Conservation (phyloP, 1,139 yeast genomes). For the Sugiyamaella japonica region DNA sequence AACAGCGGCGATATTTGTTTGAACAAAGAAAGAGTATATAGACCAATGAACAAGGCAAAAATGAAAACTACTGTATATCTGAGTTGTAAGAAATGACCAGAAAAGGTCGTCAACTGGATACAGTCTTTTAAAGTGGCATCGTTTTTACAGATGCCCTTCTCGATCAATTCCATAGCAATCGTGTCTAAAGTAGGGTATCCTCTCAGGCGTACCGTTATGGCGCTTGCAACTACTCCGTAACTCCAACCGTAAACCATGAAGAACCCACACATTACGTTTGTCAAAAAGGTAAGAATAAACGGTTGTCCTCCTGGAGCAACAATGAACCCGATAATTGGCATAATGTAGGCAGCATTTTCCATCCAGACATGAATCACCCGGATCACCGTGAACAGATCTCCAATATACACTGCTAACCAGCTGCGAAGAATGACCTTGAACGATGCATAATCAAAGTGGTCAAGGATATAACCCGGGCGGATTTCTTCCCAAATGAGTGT, state of each 20-base stretch:
- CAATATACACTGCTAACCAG: constrained; percentile 34
- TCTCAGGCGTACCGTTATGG: constrained; percentile 32
- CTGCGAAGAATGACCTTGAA: constrained; percentile 32
- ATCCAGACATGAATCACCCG: constrained; percentile 29
- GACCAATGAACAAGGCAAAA: constrained; percentile 30
- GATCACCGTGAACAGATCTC: constrained; percentile 28
- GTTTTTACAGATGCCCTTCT: constrained; percentile 31
- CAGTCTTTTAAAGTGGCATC: constrained; percentile 25
- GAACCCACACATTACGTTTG: constrained; percentile 26
- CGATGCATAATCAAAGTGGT: constrained; percentile 34
- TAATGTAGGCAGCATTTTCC: constrained; percentile 34
- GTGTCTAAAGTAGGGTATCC: constrained; percentile 30
- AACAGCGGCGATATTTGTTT: constrained; percentile 20
- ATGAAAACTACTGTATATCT: constrained; percentile 31
- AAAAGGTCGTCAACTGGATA: constrained; percentile 24
- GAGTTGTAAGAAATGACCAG: constrained; percentile 32
- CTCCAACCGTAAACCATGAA: constrained; percentile 29
- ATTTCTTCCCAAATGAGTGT: constrained; percentile 3
- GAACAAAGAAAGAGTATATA: constrained; percentile 17
- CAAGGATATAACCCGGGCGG: constrained; percentile 34
- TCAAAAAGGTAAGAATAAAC: constrained; percentile 26
- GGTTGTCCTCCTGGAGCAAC: constrained; percentile 36
- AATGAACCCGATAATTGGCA: constrained; percentile 33
- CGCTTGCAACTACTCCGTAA: constrained; percentile 29
- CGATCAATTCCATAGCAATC: constrained; percentile 22